Evolutionary conservation across 805 yeast species (phyloP).

Genomic region (Lipomyces chichibuensis): DNA sequence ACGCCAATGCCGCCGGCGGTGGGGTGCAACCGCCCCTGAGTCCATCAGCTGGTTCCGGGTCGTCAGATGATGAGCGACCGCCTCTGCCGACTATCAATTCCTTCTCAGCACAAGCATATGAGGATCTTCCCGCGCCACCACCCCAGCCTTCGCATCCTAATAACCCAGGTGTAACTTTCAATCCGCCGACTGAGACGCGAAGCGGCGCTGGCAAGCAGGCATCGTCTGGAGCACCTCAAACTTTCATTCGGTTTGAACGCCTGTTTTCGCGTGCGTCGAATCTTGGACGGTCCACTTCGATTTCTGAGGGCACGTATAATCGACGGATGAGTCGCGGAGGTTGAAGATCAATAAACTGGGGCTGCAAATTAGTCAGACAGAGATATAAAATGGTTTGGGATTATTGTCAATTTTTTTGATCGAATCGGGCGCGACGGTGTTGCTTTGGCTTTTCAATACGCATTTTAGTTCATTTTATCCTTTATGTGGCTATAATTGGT

Average conservation of each 20-base stretch:
- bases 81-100: conserved; percentile 29
- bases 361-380: background rate
- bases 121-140: background rate
- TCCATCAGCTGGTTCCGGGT: conserved; percentile 13
- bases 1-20: conserved; percentile 18
- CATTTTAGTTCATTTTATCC: background rate
- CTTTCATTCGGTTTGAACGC: conserved; percentile 33
- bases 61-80: conserved; percentile 32
- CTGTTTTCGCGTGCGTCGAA: conserved; percentile 33
- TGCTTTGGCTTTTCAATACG: background rate
- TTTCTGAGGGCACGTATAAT: conserved; percentile 35
- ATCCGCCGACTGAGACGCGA: conserved; percentile 6
- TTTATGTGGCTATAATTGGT: background rate
- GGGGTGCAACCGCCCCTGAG: conserved; percentile 12
- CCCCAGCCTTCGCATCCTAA: background rate
- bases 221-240: conserved; percentile 21
- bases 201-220: background rate
- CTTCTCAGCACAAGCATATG: conserved; percentile 9
- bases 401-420: background rate
- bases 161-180: conserved; percentile 19
- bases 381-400: background rate
- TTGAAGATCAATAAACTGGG: background rate
- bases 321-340: conserved; percentile 25
- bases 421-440: conserved; percentile 8
- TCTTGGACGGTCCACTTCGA: conserved; percentile 34